Conservation (phyloP, 179 eudicot genomes). For the Amaranthus tricolor region DNA sequence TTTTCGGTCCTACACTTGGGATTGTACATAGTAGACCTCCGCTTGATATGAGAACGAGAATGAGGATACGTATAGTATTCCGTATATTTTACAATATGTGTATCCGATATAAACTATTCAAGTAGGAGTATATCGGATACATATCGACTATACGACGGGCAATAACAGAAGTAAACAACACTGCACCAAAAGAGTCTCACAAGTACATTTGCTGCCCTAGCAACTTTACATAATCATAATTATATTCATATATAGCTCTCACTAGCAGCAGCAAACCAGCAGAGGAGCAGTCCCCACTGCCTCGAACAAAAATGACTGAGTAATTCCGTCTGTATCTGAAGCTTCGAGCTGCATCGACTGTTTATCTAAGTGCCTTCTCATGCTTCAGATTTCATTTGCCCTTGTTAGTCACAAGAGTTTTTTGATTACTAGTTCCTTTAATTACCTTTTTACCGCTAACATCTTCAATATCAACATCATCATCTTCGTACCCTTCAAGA, state of each 20-base stretch:
- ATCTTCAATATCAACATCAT: slow-evolving; percentile 27
- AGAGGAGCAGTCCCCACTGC: neutral
- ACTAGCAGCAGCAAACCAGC: neutral
- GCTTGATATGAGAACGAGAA: too few species aligned
- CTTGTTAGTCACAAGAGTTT: neutral
- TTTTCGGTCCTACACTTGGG: too few species aligned
- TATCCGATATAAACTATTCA: too few species aligned
- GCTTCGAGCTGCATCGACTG: neutral
- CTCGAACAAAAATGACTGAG: slow-evolving; percentile 4
- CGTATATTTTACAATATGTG: too few species aligned
- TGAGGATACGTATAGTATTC: too few species aligned
- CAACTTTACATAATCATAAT: slow-evolving; percentile 5
- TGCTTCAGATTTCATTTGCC: slow-evolving; percentile 17
- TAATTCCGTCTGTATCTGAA: neutral
- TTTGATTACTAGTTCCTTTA: slow-evolving; percentile 11
- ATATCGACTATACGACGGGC: neutral
- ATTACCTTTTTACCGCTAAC: slow-evolving; percentile 14
- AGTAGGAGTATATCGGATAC: neutral
- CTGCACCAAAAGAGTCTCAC: neutral
- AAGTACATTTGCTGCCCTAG: neutral
- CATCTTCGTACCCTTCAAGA: slow-evolving; percentile 30
- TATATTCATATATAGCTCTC: slow-evolving; percentile 2
- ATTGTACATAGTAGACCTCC: too few species aligned
- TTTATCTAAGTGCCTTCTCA: slow-evolving; percentile 25
- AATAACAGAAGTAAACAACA: neutral